These are phyloP conservation scores for Ophiostoma fasciatum DNA, from an alignment of 2,329 filamentous ascomycete species.

Conservation along the genomic window DNA sequence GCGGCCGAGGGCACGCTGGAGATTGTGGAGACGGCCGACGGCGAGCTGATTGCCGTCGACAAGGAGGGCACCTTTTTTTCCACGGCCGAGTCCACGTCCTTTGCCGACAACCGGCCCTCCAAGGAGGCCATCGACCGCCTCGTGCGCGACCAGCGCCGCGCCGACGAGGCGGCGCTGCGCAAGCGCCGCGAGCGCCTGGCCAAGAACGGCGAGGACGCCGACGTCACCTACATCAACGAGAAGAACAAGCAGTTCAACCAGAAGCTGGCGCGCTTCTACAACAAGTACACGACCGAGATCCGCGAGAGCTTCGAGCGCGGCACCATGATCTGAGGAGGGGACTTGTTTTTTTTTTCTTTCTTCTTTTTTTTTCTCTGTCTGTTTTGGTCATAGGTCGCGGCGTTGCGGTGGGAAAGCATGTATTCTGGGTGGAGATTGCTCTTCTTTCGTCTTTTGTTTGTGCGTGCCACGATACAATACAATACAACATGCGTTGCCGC, in stretches of 20 bases:
- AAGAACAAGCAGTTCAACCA: constrained; percentile 99
- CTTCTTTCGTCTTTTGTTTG: too few species aligned
- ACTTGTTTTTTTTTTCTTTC: neutral
- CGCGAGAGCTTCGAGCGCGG: constrained; percentile 94
- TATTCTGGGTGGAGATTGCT: too few species aligned
- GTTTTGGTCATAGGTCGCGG: too few species aligned
- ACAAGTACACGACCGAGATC: constrained; percentile 96
- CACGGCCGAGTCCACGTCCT: constrained; percentile 67
- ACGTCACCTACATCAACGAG: constrained; percentile 98
- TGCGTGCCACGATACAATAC: too few species aligned
- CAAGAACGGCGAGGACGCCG: constrained; percentile 67
- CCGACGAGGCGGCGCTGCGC: constrained; percentile 74
- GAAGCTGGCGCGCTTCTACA: constrained; percentile 90
- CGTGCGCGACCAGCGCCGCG: constrained; percentile 73
- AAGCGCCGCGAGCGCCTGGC: constrained; percentile 69
- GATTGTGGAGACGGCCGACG: constrained; percentile 88
- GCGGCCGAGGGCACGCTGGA: constrained; percentile 75
- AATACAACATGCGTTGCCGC: too few species aligned
- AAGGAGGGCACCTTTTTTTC: constrained; percentile 83
- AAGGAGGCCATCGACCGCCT: constrained; percentile 78
- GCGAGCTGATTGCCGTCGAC: constrained; percentile 88
- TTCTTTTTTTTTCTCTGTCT: neutral
- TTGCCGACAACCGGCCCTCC: constrained; percentile 73
- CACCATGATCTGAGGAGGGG: constrained; percentile 61
- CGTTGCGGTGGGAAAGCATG: neutral